Evolutionary conservation across 1,284 basidiomycete genomes (phyloP), one percentile per base, ranked within the genome.

Genomic region (Cutaneotrichosporon cavernicola): DNA sequence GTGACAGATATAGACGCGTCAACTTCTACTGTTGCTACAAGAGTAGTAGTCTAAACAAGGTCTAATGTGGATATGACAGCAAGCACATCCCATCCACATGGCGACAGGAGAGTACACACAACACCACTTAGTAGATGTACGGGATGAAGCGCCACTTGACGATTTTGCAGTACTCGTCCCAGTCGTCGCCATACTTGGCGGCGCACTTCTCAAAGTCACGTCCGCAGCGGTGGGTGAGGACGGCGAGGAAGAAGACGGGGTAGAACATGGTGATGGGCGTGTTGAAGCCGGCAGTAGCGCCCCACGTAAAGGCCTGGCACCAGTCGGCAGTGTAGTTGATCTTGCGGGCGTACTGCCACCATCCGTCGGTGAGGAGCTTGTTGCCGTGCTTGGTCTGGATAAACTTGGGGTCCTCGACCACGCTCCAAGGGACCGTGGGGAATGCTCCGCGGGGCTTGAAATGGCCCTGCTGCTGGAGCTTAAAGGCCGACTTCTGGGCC

Each of bases 401-500:
- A 79, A 84, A 97, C 18, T 88, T 89, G 13, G 97, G 96, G 80
- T 98, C 89, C 77, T 92, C 81, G 70, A 97, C 82, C n/a, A 87
- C 89, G 65, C 88, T 86, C 81, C 92, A 87, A 0, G 96, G 96
- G 31, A 97, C 84, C 76, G 96, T 91, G 62, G 96, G 96, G 88
- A 99, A 99, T 0, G 94, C 89, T 74, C 88, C 89, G 74, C 94
- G 89, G 82, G 89, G 90, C 61, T 86, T 85, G 75, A 87, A 90
- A 71, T 91, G 91, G 38, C 92, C 93, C 75, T 93, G 92, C 50
- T 90, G 90, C 79, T 97, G 90, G 90, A 97, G 96, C 80, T 97
- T 96, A 87, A 98, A 98, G 69, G 89, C 88, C 69, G 92, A 95
- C 83, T 99, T 99, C 77, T 99, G 96, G 4, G 93, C 88, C 92